Evolutionary conservation across 345 rosid species (phyloP).

Genomic region (Combretum micranthum): DNA sequence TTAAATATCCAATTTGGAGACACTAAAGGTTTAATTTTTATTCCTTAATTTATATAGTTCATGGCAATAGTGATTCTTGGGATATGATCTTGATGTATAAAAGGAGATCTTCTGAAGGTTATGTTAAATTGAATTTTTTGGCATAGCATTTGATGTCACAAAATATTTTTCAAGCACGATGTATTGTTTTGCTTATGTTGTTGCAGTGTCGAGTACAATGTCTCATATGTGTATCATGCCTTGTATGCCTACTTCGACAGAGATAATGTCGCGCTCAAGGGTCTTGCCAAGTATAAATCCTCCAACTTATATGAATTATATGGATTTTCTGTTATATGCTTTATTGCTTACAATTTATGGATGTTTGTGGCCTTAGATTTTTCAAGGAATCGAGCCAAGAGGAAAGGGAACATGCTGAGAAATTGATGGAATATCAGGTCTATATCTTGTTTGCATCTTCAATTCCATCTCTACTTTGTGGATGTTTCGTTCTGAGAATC

Average conservation of each 20-base stretch:
- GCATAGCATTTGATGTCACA: background rate
- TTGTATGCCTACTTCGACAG: conserved; percentile 78
- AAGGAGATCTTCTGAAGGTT: no score
- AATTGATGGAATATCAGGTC: conserved; percentile 70
- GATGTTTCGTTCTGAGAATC: background rate
- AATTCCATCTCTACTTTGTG: background rate
- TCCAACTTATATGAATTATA: background rate
- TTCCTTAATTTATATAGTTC: no score
- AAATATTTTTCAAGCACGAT: background rate
- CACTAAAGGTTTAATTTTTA: no score
- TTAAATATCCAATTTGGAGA: no score
- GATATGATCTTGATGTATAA: no score
- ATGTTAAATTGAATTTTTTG: no score
- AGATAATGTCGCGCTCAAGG: conserved; percentile 69
- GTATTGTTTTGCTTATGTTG: conserved; percentile 2
- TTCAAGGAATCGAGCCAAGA: conserved; percentile 73
- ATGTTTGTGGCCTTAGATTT: conserved; percentile 34
- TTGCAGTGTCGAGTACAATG: conserved; percentile 70
- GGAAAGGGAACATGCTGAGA: conserved; percentile 84
- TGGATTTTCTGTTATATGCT: background rate
- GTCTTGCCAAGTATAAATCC: conserved; percentile 55
- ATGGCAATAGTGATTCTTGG: no score
- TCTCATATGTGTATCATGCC: conserved; percentile 73
- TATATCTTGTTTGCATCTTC: background rate
- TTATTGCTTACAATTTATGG: conserved; percentile 1